Evolutionary conservation across 1,284 basidiomycete species (phyloP).

Genomic region (Apiotrichum sp.): DNA sequence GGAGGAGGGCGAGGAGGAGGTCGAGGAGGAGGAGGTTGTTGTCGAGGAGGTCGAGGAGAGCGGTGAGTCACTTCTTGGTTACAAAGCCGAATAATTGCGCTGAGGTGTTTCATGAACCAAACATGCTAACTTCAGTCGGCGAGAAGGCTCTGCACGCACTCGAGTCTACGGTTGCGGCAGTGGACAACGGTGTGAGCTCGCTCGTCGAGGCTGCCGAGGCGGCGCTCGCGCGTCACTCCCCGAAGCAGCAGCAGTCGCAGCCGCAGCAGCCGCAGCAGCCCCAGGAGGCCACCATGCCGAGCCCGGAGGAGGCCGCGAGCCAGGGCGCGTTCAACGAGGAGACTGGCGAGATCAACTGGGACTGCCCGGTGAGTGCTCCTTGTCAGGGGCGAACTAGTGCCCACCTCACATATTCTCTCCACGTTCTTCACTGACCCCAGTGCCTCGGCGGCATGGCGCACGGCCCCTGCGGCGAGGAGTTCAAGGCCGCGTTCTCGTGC

Average conservation of each 20-base stretch:
- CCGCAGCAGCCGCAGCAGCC: conserved; percentile 61
- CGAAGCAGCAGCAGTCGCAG: conserved; percentile 69
- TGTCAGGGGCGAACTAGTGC: conserved; percentile 95
- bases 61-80: not conserved
- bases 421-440: conserved; percentile 14
- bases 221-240: conserved; percentile 40
- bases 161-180: not conserved
- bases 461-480: conserved; percentile 89
- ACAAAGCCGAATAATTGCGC: too few relatives aligned
- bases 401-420: conserved; percentile 41
- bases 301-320: conserved; percentile 10
- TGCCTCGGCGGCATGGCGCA: conserved; percentile 98
- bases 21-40: conserved; percentile 2
- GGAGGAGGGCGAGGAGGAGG: not conserved
- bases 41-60: conserved; percentile 1
- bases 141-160: conserved; percentile 25
- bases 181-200: conserved; percentile 3
- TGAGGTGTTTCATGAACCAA: too few relatives aligned
- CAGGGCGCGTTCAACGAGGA: conserved; percentile 69
- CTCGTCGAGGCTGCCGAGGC: conserved; percentile 11
- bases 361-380: conserved; percentile 60
- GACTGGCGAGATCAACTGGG: conserved; percentile 98
- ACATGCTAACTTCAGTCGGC: conserved; percentile 50
- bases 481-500: conserved; percentile 94
- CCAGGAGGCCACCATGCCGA: conserved; percentile 52